Evolutionary conservation across 164 flowering plant species (phyloP).

Genomic region (Magnolia changhungtana): DNA sequence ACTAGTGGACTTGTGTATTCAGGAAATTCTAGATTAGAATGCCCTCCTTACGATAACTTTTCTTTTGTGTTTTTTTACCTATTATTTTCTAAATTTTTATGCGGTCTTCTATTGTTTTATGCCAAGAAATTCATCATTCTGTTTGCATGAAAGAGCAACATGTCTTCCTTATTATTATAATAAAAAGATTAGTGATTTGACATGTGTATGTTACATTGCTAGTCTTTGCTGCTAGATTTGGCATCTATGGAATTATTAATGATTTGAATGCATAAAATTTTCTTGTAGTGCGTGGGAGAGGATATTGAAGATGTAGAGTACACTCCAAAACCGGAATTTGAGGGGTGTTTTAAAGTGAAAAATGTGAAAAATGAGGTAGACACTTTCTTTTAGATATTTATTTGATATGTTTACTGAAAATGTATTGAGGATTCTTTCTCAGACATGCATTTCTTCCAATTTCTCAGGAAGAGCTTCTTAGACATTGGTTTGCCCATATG

Average conservation of each 20-base stretch:
- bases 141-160: not conserved
- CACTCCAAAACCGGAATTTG: conserved; percentile 98
- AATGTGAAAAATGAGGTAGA: conserved; percentile 89
- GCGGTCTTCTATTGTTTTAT: too few relatives aligned
- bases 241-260: not conserved
- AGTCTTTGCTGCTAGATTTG: not conserved
- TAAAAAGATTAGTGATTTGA: not conserved
- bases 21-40: too few relatives aligned
- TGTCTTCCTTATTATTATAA: not conserved
- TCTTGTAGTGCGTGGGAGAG: conserved; percentile 85
- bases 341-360: conserved; percentile 80
- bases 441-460: conserved; percentile 10
- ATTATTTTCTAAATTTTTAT: too few relatives aligned
- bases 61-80: too few relatives aligned
- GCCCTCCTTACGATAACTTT: too few relatives aligned
- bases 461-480: conserved; percentile 74
- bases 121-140: not conserved
- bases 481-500: conserved; percentile 92
- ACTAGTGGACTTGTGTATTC: too few relatives aligned
- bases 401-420: not conserved
- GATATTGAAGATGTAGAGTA: conserved; percentile 95
- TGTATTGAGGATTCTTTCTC: not conserved
- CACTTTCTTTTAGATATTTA: not conserved
- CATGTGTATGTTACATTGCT: not conserved
- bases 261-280: not conserved